Evolutionary conservation across 352 stramenopile species (phyloP).

Genomic region (Globisporangium polare): DNA sequence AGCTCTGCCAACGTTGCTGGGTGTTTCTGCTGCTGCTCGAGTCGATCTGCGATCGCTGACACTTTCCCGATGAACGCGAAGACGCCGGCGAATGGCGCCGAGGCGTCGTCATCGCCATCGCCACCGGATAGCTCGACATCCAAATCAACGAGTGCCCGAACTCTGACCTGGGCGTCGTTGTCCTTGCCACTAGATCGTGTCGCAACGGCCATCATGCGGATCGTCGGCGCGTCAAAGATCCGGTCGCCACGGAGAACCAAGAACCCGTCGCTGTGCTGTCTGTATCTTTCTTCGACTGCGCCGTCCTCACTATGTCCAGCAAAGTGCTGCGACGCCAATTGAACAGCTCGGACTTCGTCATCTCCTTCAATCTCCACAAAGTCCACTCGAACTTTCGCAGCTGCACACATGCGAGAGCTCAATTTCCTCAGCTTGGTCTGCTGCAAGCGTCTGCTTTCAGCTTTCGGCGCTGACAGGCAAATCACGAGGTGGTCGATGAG

Average conservation of each 20-base stretch:
- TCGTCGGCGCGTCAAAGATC: slow-evolving; percentile 23
- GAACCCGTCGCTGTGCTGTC: slow-evolving; percentile 16
- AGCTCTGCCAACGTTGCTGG: background rate
- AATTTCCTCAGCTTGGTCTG: slow-evolving; percentile 3
- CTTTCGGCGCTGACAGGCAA: background rate
- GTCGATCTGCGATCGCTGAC: background rate
- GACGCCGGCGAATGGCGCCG: slow-evolving; percentile 15
- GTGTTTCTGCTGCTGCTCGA: slow-evolving; percentile 1
- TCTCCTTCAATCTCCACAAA: slow-evolving; percentile 5
- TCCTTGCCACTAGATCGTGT: background rate
- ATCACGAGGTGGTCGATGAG: slow-evolving; percentile 21
- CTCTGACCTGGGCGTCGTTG: background rate
- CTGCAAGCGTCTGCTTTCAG: background rate
- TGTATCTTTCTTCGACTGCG: background rate
- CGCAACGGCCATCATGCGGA: slow-evolving; percentile 22
- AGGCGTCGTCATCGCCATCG: background rate
- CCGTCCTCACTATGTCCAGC: background rate
- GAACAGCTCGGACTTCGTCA: slow-evolving; percentile 1
- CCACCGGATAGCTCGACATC: slow-evolving; percentile 15
- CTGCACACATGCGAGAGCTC: slow-evolving; percentile 1
- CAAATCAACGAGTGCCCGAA: slow-evolving; percentile 21
- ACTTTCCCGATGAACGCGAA: slow-evolving; percentile 13
- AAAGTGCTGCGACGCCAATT: background rate
- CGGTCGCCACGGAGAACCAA: slow-evolving; percentile 13
- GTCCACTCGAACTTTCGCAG: slow-evolving; percentile 10